phyloP scores from a whole-genome alignment of 2,329 filamentous ascomycete genomes.

The Colletotrichum sp. region DNA sequence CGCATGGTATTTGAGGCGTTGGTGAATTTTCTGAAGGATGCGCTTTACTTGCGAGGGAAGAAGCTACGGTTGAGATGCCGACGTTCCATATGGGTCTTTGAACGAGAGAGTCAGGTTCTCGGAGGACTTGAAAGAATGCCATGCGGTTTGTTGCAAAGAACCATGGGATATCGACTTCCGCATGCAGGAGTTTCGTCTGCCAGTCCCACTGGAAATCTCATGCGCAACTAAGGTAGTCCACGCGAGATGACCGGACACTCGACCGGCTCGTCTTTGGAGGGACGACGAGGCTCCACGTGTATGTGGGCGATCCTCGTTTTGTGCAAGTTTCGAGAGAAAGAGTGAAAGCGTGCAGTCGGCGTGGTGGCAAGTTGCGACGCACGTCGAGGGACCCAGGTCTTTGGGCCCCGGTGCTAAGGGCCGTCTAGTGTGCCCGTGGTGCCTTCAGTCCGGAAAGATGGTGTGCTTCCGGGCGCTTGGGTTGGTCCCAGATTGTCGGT shows the following conservation, averaged over 20 bases:
- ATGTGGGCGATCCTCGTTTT: neutral
- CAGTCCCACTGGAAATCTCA: neutral
- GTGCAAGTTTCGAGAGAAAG: neutral
- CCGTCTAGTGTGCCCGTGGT: neutral
- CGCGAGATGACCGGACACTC: neutral
- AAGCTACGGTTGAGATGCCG: neutral
- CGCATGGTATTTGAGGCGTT: neutral
- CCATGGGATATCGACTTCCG: neutral
- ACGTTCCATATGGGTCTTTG: neutral
- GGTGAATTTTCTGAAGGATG: neutral
- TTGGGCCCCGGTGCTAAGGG: neutral
- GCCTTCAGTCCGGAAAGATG: neutral
- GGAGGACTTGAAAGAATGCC: neutral
- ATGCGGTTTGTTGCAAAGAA: neutral
- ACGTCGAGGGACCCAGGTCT: neutral
- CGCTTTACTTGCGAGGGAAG: neutral
- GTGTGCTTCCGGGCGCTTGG: neutral
- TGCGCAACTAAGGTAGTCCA: neutral
- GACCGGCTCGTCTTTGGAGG: neutral
- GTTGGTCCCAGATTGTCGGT: neutral
- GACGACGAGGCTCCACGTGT: neutral
- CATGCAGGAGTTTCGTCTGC: neutral
- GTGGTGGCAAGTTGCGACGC: neutral
- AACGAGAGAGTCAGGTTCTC: neutral
- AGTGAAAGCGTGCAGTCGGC: neutral